Evolutionary conservation across 805 yeast genomes (phyloP).

Genomic region (Allodekkera sacchari): DNA sequence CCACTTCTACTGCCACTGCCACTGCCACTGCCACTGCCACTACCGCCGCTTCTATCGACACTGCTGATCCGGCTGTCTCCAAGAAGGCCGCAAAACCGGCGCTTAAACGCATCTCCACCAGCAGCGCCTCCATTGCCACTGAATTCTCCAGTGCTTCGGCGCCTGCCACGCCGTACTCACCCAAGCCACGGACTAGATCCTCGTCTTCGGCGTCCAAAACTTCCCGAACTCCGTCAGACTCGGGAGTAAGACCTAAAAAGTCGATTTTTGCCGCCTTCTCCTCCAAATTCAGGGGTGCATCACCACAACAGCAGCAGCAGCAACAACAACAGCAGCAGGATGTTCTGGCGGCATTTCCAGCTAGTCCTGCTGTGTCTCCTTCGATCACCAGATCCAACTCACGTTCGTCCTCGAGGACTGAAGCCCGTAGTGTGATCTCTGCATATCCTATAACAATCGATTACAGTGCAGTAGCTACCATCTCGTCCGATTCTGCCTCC

Average conservation of each 20-base stretch:
- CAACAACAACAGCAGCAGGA: slow-evolving; percentile 3
- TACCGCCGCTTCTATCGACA: too few species aligned
- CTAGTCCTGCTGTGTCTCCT: slow-evolving; percentile 1
- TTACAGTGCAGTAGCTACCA: background rate
- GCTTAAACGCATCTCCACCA: slow-evolving; percentile 3
- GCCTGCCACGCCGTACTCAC: background rate
- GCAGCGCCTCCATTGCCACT: background rate
- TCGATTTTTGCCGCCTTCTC: slow-evolving; percentile 26
- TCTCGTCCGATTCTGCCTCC: background rate
- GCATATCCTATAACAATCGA: background rate
- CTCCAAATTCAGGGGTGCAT: slow-evolving; percentile 22
- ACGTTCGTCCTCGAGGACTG: background rate
- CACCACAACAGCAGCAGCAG: slow-evolving; percentile 7
- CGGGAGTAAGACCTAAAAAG: slow-evolving; percentile 9
- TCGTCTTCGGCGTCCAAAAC: slow-evolving; percentile 6
- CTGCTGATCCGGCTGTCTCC: background rate
- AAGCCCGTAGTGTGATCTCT: too few species aligned
- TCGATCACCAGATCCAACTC: background rate
- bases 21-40: slow-evolving; percentile 4
- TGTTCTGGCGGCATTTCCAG: slow-evolving; percentile 3
- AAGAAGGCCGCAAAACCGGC: background rate
- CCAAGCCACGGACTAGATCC: slow-evolving; percentile 1
- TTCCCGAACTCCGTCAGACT: background rate
- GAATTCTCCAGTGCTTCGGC: background rate
- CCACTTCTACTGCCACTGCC: background rate